phyloP scores from a whole-genome alignment of 1,284 basidiomycete species.

The Malassezia psittaci region DNA sequence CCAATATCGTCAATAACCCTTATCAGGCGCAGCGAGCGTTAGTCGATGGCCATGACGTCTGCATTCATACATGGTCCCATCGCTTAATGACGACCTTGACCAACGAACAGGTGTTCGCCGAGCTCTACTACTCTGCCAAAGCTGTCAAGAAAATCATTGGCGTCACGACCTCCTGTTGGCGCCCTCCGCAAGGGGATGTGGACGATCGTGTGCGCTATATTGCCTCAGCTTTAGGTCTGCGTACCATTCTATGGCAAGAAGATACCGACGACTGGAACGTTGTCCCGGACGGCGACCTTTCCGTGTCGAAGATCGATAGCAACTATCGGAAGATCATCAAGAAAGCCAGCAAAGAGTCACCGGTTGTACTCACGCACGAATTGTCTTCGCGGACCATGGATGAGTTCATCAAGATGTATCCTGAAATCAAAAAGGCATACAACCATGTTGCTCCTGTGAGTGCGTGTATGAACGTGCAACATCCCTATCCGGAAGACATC shows the following conservation, averaged over 20 bases:
- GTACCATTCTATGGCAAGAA: constrained; percentile 52
- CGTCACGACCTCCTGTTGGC: constrained; percentile 51
- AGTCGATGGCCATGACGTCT: constrained; percentile 38
- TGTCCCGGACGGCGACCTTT: constrained; percentile 42
- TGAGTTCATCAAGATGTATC: constrained; percentile 20
- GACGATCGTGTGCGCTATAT: constrained; percentile 55
- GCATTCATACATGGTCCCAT: constrained; percentile 49
- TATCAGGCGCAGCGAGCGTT: constrained; percentile 52
- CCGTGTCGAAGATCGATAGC: constrained; percentile 25
- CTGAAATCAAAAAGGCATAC: constrained; percentile 18
- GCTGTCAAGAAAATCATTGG: constrained; percentile 52
- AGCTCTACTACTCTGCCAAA: constrained; percentile 54
- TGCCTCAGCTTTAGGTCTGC: constrained; percentile 51
- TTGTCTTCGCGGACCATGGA: constrained; percentile 19
- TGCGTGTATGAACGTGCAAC: constrained; percentile 21
- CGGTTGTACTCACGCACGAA: constrained; percentile 27
- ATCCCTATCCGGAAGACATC: constrained; percentile 19
- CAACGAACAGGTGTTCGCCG: constrained; percentile 53
- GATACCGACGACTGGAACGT: constrained; percentile 50
- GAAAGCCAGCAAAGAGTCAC: constrained; percentile 4
- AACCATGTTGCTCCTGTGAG: constrained; percentile 22
- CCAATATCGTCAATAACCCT: constrained; percentile 55
- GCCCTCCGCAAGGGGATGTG: constrained; percentile 52
- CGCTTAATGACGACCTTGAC: constrained; percentile 52
- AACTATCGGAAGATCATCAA: constrained; percentile 12